A percentile compares a stretch with the other conserved stretches of the same genome.
Evolutionary conservation across 305 asterid genomes (phyloP).

Genomic region (Fraxinus sp.): DNA sequence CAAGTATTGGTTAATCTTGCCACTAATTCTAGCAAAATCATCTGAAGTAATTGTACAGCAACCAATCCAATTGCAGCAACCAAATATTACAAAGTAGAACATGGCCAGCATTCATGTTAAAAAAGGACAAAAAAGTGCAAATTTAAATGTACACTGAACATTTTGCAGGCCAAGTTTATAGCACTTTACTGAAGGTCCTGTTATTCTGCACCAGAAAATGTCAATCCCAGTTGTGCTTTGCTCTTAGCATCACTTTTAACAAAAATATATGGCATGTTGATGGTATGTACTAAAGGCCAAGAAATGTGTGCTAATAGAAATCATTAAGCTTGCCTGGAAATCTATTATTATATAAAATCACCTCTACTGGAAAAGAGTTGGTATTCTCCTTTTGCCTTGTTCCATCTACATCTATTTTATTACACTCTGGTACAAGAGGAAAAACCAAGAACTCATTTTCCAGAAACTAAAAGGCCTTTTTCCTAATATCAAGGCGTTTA

Average conservation of each 20-base stretch:
- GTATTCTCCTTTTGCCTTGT: not conserved
- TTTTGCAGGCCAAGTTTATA: not conserved
- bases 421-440: not conserved
- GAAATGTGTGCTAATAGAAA: not conserved
- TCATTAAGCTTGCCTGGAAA: not conserved
- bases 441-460: not conserved
- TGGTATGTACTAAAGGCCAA: not conserved
- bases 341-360: not conserved
- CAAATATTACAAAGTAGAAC: conserved; percentile 1
- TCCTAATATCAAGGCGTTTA: not conserved
- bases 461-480: not conserved
- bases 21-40: not conserved
- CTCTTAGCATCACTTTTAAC: not conserved
- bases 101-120: not conserved
- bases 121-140: not conserved
- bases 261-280: not conserved
- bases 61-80: not conserved
- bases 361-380: not conserved
- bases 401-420: not conserved
- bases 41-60: not conserved
- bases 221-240: not conserved
- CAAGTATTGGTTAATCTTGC: not conserved
- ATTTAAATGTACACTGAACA: not conserved
- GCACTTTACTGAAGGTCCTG: not conserved
- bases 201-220: not conserved